Evolutionary conservation across 2,329 filamentous ascomycete species (phyloP).

Genomic region (Aureobasidium vineae): DNA sequence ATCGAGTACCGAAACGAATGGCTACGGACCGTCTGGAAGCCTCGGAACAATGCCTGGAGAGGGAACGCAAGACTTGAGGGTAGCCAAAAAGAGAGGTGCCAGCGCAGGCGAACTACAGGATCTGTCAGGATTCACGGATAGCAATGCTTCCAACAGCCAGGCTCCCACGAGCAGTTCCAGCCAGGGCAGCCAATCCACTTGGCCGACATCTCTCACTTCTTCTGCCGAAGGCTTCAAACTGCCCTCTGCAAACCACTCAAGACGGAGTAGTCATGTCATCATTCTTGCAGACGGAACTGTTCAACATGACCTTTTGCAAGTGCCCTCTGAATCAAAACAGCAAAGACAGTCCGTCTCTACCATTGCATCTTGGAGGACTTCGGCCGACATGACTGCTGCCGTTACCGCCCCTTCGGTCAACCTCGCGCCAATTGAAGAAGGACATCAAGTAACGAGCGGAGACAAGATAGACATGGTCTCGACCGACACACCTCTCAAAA

Average conservation of each 20-base stretch:
- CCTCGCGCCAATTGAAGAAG: slow-evolving; percentile 20
- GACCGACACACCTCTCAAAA: slow-evolving; percentile 28
- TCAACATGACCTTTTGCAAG: background rate
- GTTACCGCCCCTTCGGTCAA: background rate
- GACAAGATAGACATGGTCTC: background rate
- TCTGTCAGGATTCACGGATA: background rate
- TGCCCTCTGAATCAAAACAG: slow-evolving; percentile 1
- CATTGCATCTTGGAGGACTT: slow-evolving; percentile 21
- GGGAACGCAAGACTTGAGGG: background rate
- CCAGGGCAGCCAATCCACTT: slow-evolving; percentile 6
- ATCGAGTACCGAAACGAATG: slow-evolving; percentile 15
- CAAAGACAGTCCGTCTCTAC: slow-evolving; percentile 5
- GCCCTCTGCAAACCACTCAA: background rate
- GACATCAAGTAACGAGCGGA: background rate
- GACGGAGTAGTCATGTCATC: slow-evolving; percentile 18
- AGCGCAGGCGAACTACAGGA: slow-evolving; percentile 10
- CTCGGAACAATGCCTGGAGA: slow-evolving; percentile 8
- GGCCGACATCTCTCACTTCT: slow-evolving; percentile 5
- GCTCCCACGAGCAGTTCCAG: background rate
- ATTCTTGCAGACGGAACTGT: background rate
- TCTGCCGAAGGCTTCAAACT: background rate
- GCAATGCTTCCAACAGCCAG: background rate
- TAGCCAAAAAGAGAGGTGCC: slow-evolving; percentile 7
- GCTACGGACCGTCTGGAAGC: background rate
- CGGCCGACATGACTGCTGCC: background rate